Percentiles rank a stretch among this genome's conserved stretches.
phyloP scores from a whole-genome alignment of 148 eudicot species.

The Chenopodium formosanum region DNA sequence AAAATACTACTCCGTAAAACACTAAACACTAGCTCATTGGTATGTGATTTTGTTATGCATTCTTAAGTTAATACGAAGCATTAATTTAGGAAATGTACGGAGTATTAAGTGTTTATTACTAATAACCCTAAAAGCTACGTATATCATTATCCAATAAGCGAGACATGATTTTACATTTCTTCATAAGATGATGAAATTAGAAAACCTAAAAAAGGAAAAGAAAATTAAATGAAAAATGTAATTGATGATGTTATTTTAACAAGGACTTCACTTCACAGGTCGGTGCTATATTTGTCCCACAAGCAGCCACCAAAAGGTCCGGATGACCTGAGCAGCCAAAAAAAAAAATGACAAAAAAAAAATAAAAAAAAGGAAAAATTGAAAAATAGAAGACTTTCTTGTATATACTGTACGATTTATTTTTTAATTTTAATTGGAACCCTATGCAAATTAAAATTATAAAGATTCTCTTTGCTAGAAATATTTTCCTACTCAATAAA shows the following conservation, averaged over 20 bases:
- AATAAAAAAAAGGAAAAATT: not conserved
- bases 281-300: constrained; percentile 31
- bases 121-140: too few species aligned
- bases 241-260: constrained; percentile 16
- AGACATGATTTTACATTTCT: too few species aligned
- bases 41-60: too few species aligned
- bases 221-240: not conserved
- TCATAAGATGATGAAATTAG: not conserved
- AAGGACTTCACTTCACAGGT: constrained; percentile 9
- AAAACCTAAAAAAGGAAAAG: not conserved
- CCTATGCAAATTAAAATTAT: constrained; percentile 14
- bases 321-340: not conserved
- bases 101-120: too few species aligned
- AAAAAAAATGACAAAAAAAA: not conserved
- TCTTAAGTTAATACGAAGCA: too few species aligned
- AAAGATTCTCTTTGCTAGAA: constrained; percentile 11
- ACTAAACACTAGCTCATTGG: too few species aligned
- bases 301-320: constrained; percentile 24
- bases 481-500: not conserved
- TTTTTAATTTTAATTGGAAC: constrained; percentile 12
- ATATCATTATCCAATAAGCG: too few species aligned
- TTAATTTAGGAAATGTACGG: too few species aligned
- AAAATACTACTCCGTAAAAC: too few species aligned
- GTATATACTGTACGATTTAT: too few species aligned
- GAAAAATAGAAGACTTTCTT: constrained; percentile 14